Conservation (phyloP, 352 stramenopile species). For the Phytopythium litorale region DNA sequence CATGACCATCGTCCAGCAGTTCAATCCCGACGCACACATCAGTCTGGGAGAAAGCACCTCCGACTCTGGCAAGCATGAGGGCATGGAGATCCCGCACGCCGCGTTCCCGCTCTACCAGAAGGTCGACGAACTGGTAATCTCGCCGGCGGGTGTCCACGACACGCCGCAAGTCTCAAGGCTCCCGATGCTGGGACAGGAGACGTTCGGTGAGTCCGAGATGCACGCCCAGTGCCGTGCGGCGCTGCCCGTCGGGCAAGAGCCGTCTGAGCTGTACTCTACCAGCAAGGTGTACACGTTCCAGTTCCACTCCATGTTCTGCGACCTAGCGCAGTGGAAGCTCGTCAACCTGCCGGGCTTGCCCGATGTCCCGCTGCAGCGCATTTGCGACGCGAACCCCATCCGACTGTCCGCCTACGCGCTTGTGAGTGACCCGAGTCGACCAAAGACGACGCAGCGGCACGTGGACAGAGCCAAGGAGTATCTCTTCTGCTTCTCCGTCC, state of each 20-base stretch:
- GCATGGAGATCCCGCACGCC: slow-evolving; percentile 34
- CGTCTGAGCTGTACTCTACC: slow-evolving; percentile 16
- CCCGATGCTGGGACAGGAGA: slow-evolving; percentile 27
- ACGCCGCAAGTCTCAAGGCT: not conserved
- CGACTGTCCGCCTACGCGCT: slow-evolving; percentile 40
- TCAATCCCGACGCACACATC: slow-evolving; percentile 34
- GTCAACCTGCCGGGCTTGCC: slow-evolving; percentile 35
- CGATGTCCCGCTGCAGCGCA: slow-evolving; percentile 37
- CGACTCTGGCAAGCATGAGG: not conserved
- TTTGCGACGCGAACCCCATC: slow-evolving; percentile 28
- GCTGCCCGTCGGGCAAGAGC: slow-evolving; percentile 15
- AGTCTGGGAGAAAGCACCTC: slow-evolving; percentile 23
- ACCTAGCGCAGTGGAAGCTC: slow-evolving; percentile 46
- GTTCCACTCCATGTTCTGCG: slow-evolving; percentile 42
- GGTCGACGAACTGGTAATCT: slow-evolving; percentile 45
- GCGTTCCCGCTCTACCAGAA: slow-evolving; percentile 53
- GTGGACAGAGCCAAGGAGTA: slow-evolving; percentile 28
- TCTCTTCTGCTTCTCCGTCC: slow-evolving; percentile 49
- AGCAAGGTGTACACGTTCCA: slow-evolving; percentile 59
- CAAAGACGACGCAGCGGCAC: slow-evolving; percentile 8
- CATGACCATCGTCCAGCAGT: slow-evolving; percentile 28
- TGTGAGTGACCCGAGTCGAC: not conserved
- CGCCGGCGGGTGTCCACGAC: slow-evolving; percentile 1
- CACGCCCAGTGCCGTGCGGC: slow-evolving; percentile 15
- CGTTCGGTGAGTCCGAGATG: slow-evolving; percentile 30